Evolutionary conservation across 148 eudicot species (phyloP).

Genomic region (Persicaria tinctoria): DNA sequence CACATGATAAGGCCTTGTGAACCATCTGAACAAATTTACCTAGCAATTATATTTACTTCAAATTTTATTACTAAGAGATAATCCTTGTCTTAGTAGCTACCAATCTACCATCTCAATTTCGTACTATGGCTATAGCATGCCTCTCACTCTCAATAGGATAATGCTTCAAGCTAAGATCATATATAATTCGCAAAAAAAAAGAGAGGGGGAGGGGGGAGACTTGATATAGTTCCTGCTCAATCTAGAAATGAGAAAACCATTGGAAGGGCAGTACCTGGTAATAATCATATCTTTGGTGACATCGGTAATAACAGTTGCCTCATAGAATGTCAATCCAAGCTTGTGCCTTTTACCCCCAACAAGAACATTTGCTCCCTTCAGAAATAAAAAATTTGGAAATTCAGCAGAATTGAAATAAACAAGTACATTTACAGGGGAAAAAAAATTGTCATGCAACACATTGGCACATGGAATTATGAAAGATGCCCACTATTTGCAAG

Average conservation of each 20-base stretch:
- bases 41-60: background rate
- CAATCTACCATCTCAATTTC: background rate
- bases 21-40: background rate
- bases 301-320: conserved; percentile 75
- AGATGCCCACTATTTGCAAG: background rate
- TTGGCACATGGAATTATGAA: background rate
- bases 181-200: background rate
- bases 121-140: no score
- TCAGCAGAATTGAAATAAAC: background rate
- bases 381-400: conserved; percentile 1
- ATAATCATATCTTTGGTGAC: conserved; percentile 79
- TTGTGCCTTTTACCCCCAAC: conserved; percentile 82
- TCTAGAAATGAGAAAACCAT: background rate
- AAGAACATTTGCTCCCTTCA: conserved; percentile 88
- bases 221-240: no score
- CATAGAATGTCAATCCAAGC: conserved; percentile 77
- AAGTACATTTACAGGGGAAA: background rate
- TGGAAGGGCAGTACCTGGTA: conserved; percentile 40
- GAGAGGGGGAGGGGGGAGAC: no score
- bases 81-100: background rate
- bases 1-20: background rate
- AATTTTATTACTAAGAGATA: background rate
- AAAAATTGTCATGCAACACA: background rate
- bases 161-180: background rate
- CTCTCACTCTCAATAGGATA: no score